These are phyloP conservation scores for Magnaporthiopsis rhizophila DNA, from an alignment of 2,329 filamentous ascomycete genomes.

Conservation along the genomic window DNA sequence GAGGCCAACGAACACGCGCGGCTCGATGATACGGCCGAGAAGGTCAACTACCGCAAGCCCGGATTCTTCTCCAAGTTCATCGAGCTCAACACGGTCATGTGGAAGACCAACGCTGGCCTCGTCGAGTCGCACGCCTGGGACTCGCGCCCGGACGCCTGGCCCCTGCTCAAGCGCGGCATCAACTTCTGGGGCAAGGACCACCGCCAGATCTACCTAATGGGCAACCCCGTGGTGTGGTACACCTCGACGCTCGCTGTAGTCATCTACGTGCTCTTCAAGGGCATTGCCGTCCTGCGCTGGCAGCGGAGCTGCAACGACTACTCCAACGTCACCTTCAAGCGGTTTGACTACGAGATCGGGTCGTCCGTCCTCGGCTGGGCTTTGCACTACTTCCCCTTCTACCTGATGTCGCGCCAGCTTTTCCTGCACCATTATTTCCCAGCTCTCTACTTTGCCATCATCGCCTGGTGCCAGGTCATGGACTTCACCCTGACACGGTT, in stretches of 20 bases:
- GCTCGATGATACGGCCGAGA: slow-evolving; percentile 69
- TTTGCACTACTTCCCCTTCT: slow-evolving; percentile 98
- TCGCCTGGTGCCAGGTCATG: slow-evolving; percentile 80
- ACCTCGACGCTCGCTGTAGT: slow-evolving; percentile 70
- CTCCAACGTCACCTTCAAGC: slow-evolving; percentile 72
- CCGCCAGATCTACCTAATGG: slow-evolving; percentile 92
- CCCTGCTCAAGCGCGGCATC: slow-evolving; percentile 84
- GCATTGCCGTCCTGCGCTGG: slow-evolving; percentile 80
- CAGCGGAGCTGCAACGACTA: slow-evolving; percentile 91
- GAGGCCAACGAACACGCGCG: slow-evolving; percentile 82
- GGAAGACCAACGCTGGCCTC: slow-evolving; percentile 93
- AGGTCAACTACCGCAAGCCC: slow-evolving; percentile 90
- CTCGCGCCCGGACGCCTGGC: slow-evolving; percentile 89
- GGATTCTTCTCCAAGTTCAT: slow-evolving; percentile 97
- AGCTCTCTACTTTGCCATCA: slow-evolving; percentile 88
- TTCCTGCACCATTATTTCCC: slow-evolving; percentile 99
- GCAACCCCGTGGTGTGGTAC: slow-evolving; percentile 95
- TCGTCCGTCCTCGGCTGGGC: slow-evolving; percentile 88
- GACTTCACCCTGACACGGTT: slow-evolving; percentile 77
- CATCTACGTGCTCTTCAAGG: slow-evolving; percentile 79
- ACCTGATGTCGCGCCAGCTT: slow-evolving; percentile 92
- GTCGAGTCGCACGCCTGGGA: slow-evolving; percentile 98
- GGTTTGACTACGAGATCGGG: slow-evolving; percentile 95
- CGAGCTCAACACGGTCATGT: slow-evolving; percentile 97
- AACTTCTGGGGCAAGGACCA: slow-evolving; percentile 98